Conservation (phyloP, 1,284 basidiomycete species). For the Agroathelia rolfsii region DNA sequence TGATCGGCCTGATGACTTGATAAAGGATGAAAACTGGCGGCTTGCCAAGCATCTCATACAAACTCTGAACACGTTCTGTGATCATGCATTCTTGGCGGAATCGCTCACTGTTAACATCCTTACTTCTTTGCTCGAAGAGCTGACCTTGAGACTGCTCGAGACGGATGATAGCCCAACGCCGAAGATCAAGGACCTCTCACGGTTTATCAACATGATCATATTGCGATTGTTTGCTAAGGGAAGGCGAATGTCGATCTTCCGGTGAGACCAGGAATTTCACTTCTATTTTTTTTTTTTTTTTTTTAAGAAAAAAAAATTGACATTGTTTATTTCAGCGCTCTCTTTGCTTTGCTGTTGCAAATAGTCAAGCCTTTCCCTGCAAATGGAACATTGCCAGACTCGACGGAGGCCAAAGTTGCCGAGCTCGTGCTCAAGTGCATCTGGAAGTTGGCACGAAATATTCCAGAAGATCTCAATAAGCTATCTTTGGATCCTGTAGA, state of each 20-base stretch:
- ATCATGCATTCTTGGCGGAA: conserved; percentile 73
- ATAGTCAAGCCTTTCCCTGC: conserved; percentile 82
- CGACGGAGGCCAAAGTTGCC: conserved; percentile 83
- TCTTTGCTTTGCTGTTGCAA: conserved; percentile 79
- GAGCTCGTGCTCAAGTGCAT: conserved; percentile 97
- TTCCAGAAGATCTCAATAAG: conserved; percentile 84
- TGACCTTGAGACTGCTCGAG: conserved; percentile 83
- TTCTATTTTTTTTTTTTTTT: conserved; percentile 9
- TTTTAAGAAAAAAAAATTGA: conserved; percentile 6
- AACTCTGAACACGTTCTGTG: conserved; percentile 86
- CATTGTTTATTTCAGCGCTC: conserved; percentile 34
- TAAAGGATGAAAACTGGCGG: conserved; percentile 72
- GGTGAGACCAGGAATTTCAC: conserved; percentile 37
- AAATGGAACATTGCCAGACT: conserved; percentile 55
- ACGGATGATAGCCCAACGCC: conserved; percentile 75
- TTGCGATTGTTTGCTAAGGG: conserved; percentile 88
- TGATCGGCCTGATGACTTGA: conserved; percentile 65
- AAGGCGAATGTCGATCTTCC: conserved; percentile 85
- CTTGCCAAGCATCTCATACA: conserved; percentile 95
- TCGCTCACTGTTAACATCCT: conserved; percentile 74
- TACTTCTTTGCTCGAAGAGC: conserved; percentile 73
- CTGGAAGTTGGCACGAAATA: conserved; percentile 94
- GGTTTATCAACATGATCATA: conserved; percentile 98
- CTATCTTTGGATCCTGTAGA: conserved; percentile 77
- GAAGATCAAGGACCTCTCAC: conserved; percentile 80